Base-by-base conservation (phyloP, 768 basidiomycete genomes). In the Albatrellus ellisii region DNA sequence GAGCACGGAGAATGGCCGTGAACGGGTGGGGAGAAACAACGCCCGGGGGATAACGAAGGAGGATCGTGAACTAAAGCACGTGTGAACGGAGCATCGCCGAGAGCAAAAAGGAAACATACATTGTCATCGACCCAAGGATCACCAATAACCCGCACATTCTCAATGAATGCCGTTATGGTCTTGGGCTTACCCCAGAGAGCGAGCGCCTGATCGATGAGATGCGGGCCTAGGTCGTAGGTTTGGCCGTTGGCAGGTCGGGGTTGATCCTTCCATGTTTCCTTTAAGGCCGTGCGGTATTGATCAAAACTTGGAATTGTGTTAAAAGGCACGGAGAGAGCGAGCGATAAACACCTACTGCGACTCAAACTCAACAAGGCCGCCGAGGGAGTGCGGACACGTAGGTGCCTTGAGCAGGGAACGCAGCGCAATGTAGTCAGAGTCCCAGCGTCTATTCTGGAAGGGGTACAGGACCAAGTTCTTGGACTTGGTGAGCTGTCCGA, bases 241-340 rank as follows among this genome's bases (percentile, higher is more conserved):
- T 72, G 65, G 4, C 85, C 83, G 36, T 69, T 69, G 15, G 70
- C 76, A 17, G 77, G 74, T 0, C 66, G 62, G 1, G 73, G 64
- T 22, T 69, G 58, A 45, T 89, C 86, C 58, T 89, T 90, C 89
- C 88, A 94, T 0, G 75, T 73, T 10, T 76, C 73, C 51, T 79
- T 80, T 25, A 78, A 56, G 1, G 60, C 65, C 20, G 68, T 66
- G 26, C 81, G 73, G 62, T 74, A 87, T 31, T 87, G 77, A 56
- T 87, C 85, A 55, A 75, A 82, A 55, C 84, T 84, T 41, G 2
- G 26, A 34, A 24, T 35, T 26, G n/a, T n/a, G n/a, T n/a, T n/a
- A n/a, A n/a, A n/a, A n/a, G n/a, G n/a, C n/a, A n/a, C n/a, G n/a
- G n/a, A n/a, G n/a, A n/a, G n/a, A n/a, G n/a, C 5, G 14, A 31